phyloP scores from a whole-genome alignment of 306 rosid genomes.

The Senna tora region DNA sequence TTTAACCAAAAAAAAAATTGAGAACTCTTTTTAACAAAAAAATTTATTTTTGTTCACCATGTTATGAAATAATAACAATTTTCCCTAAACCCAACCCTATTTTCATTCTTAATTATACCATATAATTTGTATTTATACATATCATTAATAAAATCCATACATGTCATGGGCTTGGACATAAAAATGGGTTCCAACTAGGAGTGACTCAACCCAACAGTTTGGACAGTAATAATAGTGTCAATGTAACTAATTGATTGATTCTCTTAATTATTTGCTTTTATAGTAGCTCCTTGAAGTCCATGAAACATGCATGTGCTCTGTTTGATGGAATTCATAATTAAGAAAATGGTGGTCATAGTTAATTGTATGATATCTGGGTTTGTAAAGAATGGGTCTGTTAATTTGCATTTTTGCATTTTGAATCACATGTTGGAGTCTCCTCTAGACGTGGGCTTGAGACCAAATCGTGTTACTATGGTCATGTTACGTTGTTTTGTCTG shows the following conservation, averaged over 20 bases:
- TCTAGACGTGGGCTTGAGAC: not conserved
- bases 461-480: constrained; percentile 21
- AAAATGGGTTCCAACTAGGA: too few relatives aligned
- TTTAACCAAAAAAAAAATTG: too few relatives aligned
- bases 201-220: too few relatives aligned
- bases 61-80: too few relatives aligned
- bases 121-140: too few relatives aligned
- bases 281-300: constrained; percentile 8
- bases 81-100: too few relatives aligned
- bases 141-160: too few relatives aligned
- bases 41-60: too few relatives aligned
- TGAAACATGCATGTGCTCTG: constrained; percentile 11
- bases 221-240: constrained; percentile 7
- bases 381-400: constrained; percentile 9
- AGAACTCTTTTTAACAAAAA: too few relatives aligned
- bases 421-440: not conserved
- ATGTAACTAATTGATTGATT: not conserved
- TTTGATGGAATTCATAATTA: constrained; percentile 9
- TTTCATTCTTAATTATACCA: too few relatives aligned
- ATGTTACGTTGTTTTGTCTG: constrained; percentile 19
- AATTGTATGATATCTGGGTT: constrained; percentile 20
- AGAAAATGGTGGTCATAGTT: constrained; percentile 4
- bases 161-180: too few relatives aligned
- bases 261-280: constrained; percentile 5
- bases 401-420: not conserved